Base-by-base conservation (phyloP, 2,329 filamentous ascomycete genomes). In the Dactylellina haptotyla region DNA sequence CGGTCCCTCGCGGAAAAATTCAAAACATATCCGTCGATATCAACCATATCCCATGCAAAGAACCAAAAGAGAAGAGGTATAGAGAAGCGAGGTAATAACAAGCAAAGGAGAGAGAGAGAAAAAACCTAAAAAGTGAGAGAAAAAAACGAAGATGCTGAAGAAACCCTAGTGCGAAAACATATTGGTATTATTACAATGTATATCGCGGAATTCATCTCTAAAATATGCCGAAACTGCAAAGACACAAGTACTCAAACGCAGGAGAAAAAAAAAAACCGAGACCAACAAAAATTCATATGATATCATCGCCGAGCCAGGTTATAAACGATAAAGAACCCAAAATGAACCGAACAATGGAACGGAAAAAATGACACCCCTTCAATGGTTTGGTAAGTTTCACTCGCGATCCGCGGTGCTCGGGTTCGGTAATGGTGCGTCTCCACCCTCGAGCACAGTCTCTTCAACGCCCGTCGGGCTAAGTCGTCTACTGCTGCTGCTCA, bases 391-490 rank as follows among this genome's bases (percentile, higher is more conserved):
- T 46, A 46, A 46, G 1, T 20, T 46, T 46, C 32, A 9, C 32
- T 41, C n/a, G 20, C n/a, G 45, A 23, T 6, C 16, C 26, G 58
- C 46, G 4, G 32, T 61, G 1, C 37, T 65, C 4, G 67, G 61
- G 51, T 73, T 41, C 5, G 69, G 69, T 18, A 73, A 48, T 12
- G 69, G 61, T 5, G 69, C 69, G 57, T 73, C 61, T 4, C 69
- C 69, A 32, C 69, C 69, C 4, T 73, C 61, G 3, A 61, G 5
- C 14, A 73, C 61, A 14, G 53, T 50, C 28, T 73, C 69, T 12
- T 59, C 69, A 25, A 73, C 41, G 5, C 32, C 39, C 14, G 10
- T 10, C 43, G 39, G 46, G 34, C 58, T 62, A 8, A 18, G 26
- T 28, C 61, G 41, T 6, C 25, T n/a, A 25, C 26, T 39, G 16